Percentiles rank a stretch among this genome's conserved stretches.
Conservation (phyloP, 1,284 basidiomycete species). For the Schizopora paradoxa region DNA sequence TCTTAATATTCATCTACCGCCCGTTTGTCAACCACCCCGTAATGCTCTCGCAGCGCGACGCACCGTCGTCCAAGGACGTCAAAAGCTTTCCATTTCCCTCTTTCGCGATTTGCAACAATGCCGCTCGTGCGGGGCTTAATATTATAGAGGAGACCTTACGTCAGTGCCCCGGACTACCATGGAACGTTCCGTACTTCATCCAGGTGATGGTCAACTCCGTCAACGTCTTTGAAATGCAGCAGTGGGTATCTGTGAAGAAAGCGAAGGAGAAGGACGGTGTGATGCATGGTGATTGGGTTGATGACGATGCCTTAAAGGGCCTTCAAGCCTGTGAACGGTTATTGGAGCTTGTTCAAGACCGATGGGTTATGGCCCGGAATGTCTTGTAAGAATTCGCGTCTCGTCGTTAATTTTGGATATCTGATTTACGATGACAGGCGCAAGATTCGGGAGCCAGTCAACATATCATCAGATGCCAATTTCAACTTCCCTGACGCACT, state of each 20-base stretch:
- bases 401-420: not conserved
- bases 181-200: too few species aligned
- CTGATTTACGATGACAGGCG: not conserved
- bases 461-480: too few species aligned
- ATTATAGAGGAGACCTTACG: conserved; percentile 11
- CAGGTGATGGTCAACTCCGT: too few species aligned
- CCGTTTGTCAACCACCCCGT: conserved; percentile 41
- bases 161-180: conserved; percentile 7
- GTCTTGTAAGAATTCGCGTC: conserved; percentile 8
- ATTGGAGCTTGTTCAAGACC: conserved; percentile 10
- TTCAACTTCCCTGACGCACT: too few species aligned
- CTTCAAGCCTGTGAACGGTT: conserved; percentile 12
- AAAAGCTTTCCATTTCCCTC: conserved; percentile 16
- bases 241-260: not conserved
- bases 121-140: conserved; percentile 10
- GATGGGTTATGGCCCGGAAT: conserved; percentile 17
- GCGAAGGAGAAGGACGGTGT: conserved; percentile 9
- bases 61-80: not conserved
- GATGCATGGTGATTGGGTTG: too few species aligned
- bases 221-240: conserved; percentile 11
- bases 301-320: conserved; percentile 12
- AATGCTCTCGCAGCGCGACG: conserved; percentile 12
- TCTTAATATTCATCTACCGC: conserved; percentile 69
- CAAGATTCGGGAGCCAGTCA: not conserved
- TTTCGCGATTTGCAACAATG: conserved; percentile 13